phyloP scores from a whole-genome alignment of 2,329 filamentous ascomycete genomes.

The Sordariomycetes sp. region DNA sequence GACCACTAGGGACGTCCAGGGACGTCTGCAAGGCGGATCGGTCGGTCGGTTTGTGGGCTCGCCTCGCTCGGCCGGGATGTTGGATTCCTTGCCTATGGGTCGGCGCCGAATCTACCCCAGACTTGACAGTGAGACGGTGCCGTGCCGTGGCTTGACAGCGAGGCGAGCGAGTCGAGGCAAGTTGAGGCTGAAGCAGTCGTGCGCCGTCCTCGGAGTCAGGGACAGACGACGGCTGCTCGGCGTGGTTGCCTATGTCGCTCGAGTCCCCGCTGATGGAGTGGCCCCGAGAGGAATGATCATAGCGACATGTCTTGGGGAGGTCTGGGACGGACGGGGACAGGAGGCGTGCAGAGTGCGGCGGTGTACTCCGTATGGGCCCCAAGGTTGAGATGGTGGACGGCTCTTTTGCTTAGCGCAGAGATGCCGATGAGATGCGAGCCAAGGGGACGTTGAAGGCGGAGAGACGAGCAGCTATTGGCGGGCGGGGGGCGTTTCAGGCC shows the following conservation, averaged over 20 bases:
- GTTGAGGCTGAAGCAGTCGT: background rate
- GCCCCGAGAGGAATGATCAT: slow-evolving; percentile 21
- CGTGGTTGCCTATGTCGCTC: background rate
- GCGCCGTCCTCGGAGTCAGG: too few relatives aligned
- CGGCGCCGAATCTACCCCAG: too few relatives aligned
- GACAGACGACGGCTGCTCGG: too few relatives aligned
- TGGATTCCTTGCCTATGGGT: background rate
- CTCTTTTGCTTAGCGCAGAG: background rate
- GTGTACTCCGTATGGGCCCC: background rate
- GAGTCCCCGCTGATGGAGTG: slow-evolving; percentile 14
- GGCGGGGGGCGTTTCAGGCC: too few relatives aligned
- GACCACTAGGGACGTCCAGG: too few relatives aligned
- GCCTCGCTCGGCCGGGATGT: background rate
- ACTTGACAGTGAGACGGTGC: background rate
- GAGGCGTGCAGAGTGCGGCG: slow-evolving; percentile 4
- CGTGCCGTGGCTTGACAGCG: background rate
- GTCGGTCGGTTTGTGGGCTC: slow-evolving; percentile 1
- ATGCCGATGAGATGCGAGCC: slow-evolving; percentile 2
- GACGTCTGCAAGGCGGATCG: background rate
- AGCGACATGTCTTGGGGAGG: slow-evolving; percentile 23
- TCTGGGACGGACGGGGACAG: slow-evolving; percentile 12
- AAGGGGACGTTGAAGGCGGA: background rate
- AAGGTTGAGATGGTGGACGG: background rate
- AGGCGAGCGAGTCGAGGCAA: background rate
- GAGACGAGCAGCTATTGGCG: too few relatives aligned